Conservation (phyloP, 2,329 filamentous ascomycete genomes). For the Aspergillus pseudoglaucus region DNA sequence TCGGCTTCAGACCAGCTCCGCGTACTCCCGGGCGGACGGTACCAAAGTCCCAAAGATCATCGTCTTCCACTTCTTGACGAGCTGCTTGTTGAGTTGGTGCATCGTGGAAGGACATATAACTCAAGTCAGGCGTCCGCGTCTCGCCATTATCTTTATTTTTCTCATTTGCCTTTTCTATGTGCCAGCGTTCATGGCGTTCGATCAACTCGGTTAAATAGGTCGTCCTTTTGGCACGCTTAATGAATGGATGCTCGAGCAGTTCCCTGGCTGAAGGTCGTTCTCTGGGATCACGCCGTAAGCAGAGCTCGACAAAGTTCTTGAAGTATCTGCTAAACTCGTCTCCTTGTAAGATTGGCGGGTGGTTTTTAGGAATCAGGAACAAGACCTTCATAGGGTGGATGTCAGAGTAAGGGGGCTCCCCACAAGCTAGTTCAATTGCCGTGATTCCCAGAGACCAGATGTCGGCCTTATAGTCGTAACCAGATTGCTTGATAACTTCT, state of each 20-base stretch:
- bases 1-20: slow-evolving; percentile 57
- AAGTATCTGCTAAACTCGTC: slow-evolving; percentile 70
- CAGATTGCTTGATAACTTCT: slow-evolving; percentile 96
- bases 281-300: slow-evolving; percentile 79
- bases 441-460: slow-evolving; percentile 97
- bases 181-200: slow-evolving; percentile 82
- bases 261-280: slow-evolving; percentile 84
- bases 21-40: slow-evolving; percentile 79
- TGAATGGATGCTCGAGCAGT: slow-evolving; percentile 80
- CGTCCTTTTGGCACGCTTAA: slow-evolving; percentile 86
- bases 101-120: slow-evolving; percentile 46
- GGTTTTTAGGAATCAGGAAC: slow-evolving; percentile 92
- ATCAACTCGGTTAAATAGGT: slow-evolving; percentile 96
- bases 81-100: slow-evolving; percentile 30
- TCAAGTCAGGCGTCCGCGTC: slow-evolving; percentile 41
- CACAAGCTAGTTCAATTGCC: slow-evolving; percentile 81
- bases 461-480: slow-evolving; percentile 95
- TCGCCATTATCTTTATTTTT: slow-evolving; percentile 40
- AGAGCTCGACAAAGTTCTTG: slow-evolving; percentile 78
- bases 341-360: slow-evolving; percentile 72
- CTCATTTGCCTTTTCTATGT: slow-evolving; percentile 67
- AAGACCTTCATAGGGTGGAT: slow-evolving; percentile 98
- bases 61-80: slow-evolving; percentile 46
- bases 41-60: slow-evolving; percentile 77
- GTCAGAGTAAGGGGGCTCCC: slow-evolving; percentile 89